phyloP scores from a whole-genome alignment of 768 basidiomycete species.

The Suillus variegatus region DNA sequence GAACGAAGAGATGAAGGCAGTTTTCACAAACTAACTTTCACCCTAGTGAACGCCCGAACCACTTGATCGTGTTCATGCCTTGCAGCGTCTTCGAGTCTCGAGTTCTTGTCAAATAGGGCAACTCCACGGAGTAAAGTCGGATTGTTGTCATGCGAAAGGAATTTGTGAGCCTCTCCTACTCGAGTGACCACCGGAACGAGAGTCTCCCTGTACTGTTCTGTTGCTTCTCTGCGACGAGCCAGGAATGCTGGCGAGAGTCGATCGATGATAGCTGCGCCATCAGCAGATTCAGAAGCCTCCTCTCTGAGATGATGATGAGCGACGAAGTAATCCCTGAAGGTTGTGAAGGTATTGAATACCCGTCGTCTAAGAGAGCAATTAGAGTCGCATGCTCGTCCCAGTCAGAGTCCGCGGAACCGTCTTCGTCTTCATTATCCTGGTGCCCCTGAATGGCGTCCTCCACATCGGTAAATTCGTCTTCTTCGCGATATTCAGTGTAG shows the following conservation, averaged over 20 bases:
- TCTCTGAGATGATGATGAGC: constrained; percentile 29
- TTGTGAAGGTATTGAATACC: not conserved
- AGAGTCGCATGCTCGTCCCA: constrained; percentile 33
- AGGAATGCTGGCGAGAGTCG: constrained; percentile 42
- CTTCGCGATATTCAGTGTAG: constrained; percentile 5
- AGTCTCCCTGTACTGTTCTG: constrained; percentile 32
- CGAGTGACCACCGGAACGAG: constrained; percentile 37
- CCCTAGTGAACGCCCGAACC: constrained; percentile 37
- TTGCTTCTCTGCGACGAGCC: constrained; percentile 30
- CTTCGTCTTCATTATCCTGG: constrained; percentile 2
- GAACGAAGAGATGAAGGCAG: constrained; percentile 8
- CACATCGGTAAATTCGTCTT: not conserved
- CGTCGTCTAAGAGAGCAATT: constrained; percentile 29
- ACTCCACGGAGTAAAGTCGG: constrained; percentile 40
- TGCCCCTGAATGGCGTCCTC: not conserved
- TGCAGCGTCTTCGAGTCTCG: constrained; percentile 51
- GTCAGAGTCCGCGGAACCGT: constrained; percentile 9
- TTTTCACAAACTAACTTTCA: constrained; percentile 42
- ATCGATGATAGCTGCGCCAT: constrained; percentile 48
- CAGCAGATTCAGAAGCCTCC: constrained; percentile 38
- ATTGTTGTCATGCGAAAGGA: constrained; percentile 35
- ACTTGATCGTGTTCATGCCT: constrained; percentile 47
- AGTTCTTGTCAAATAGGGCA: constrained; percentile 53
- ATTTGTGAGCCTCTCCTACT: constrained; percentile 38
- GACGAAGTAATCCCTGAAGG: not conserved